Evolutionary conservation across 495 filamentous ascomycete species (phyloP).

Genomic region (Penicillium odoratum): DNA sequence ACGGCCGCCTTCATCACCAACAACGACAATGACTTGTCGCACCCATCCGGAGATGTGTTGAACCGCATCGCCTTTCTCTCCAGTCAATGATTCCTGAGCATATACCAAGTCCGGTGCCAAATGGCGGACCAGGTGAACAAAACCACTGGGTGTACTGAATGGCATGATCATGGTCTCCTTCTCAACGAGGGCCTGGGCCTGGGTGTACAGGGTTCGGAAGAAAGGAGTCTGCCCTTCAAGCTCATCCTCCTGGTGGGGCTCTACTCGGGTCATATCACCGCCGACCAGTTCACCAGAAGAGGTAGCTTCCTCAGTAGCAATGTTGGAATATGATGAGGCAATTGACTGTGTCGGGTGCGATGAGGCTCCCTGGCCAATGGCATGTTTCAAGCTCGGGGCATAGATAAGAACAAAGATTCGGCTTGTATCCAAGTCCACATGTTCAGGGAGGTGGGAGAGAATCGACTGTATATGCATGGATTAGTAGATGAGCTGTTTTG

Average conservation of each 20-base stretch:
- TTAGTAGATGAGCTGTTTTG: slow-evolving; percentile 16
- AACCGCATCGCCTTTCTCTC: slow-evolving; percentile 66
- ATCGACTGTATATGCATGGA: slow-evolving; percentile 63
- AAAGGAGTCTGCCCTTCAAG: slow-evolving; percentile 47
- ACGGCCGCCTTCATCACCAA: slow-evolving; percentile 79
- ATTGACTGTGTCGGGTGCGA: slow-evolving; percentile 59
- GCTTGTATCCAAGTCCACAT: slow-evolving; percentile 63
- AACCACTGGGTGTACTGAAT: slow-evolving; percentile 75
- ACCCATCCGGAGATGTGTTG: slow-evolving; percentile 81
- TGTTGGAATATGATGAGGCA: slow-evolving; percentile 85
- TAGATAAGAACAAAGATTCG: slow-evolving; percentile 88
- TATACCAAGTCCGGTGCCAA: slow-evolving; percentile 81
- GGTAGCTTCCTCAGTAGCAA: slow-evolving; percentile 70
- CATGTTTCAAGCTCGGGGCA: slow-evolving; percentile 72
- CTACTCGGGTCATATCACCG: slow-evolving; percentile 50
- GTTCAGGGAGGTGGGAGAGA: slow-evolving; percentile 79
- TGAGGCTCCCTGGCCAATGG: slow-evolving; percentile 38
- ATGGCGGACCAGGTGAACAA: slow-evolving; percentile 81
- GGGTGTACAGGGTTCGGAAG: slow-evolving; percentile 73
- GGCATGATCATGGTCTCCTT: slow-evolving; percentile 84
- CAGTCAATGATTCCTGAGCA: slow-evolving; percentile 75
- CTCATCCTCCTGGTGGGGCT: slow-evolving; percentile 41
- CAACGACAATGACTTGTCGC: slow-evolving; percentile 77
- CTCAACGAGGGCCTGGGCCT: slow-evolving; percentile 74
- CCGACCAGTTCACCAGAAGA: slow-evolving; percentile 65